Percentiles rank a stretch among this genome's conserved stretches.
These are phyloP conservation scores for Pelargonium australe DNA, from an alignment of 441 rosid genomes.

Conservation along the genomic window DNA sequence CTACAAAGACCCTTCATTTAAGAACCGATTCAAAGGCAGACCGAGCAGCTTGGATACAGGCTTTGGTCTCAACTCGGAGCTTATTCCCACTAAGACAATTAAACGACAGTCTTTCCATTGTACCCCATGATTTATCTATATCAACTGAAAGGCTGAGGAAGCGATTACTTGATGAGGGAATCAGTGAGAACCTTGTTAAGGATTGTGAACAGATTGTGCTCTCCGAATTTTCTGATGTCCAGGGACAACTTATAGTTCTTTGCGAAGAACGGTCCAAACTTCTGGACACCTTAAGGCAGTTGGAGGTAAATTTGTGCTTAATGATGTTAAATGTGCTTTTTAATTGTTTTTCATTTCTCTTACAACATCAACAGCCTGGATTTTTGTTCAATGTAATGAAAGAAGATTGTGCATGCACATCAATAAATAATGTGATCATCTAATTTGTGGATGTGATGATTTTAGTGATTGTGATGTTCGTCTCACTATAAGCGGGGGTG, in stretches of 20 bases:
- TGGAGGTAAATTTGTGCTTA: conserved; percentile 49
- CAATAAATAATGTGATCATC: neutral
- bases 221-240: conserved; percentile 65
- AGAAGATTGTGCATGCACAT: neutral
- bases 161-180: conserved; percentile 60
- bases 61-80: conserved; percentile 59
- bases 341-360: too few species aligned
- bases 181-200: conserved; percentile 54
- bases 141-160: conserved; percentile 66
- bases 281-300: conserved; percentile 64
- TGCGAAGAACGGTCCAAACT: conserved; percentile 67
- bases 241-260: conserved; percentile 54
- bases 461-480: neutral
- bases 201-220: conserved; percentile 86
- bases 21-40: conserved; percentile 77
- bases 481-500: too few species aligned
- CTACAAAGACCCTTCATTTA: conserved; percentile 87
- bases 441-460: neutral
- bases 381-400: too few species aligned
- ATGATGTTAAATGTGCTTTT: too few species aligned
- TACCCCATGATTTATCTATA: conserved; percentile 50
- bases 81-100: conserved; percentile 51
- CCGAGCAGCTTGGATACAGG: conserved; percentile 89
- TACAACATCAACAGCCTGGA: too few species aligned
- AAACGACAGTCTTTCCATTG: conserved; percentile 45